Evolutionary conservation across 129 eudicot species (phyloP).

Genomic region (Saposhnikovia divaricata): DNA sequence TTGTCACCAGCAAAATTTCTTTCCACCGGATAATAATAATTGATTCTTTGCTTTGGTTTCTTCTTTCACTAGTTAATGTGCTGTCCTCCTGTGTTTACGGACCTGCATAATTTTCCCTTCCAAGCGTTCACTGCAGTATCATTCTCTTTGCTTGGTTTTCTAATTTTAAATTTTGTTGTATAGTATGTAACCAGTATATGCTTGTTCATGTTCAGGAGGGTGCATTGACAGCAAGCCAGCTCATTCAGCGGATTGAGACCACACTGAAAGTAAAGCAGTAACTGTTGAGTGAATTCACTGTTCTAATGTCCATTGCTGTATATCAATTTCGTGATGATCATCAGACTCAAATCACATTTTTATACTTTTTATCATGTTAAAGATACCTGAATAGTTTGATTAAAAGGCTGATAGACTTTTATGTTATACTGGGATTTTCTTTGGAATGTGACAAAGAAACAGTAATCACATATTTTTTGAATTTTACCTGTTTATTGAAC

Average conservation of each 20-base stretch:
- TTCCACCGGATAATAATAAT: not conserved
- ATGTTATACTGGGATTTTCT: not conserved
- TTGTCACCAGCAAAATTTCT: not conserved
- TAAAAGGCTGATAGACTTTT: not conserved
- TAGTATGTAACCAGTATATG: not conserved
- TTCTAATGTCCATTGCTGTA: not conserved
- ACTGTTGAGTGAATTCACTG: conserved; percentile 5
- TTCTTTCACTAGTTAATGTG: not conserved
- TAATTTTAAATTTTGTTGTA: not conserved
- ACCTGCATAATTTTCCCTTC: not conserved
- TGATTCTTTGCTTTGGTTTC: not conserved
- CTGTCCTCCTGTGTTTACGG: not conserved
- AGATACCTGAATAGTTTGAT: not conserved
- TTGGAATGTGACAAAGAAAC: no score
- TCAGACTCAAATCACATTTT: not conserved
- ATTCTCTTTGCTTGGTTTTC: not conserved
- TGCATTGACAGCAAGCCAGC: conserved; percentile 62
- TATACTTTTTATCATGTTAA: not conserved
- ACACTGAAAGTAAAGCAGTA: conserved; percentile 40
- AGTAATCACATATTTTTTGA: not conserved
- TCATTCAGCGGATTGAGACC: conserved; percentile 56
- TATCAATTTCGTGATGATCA: not conserved
- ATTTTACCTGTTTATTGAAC: not conserved
- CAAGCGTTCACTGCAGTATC: not conserved
- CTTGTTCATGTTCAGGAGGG: conserved; percentile 56